Evolutionary conservation across 2,329 filamentous ascomycete species (phyloP).

Genomic region (Leptographium flavum): DNA sequence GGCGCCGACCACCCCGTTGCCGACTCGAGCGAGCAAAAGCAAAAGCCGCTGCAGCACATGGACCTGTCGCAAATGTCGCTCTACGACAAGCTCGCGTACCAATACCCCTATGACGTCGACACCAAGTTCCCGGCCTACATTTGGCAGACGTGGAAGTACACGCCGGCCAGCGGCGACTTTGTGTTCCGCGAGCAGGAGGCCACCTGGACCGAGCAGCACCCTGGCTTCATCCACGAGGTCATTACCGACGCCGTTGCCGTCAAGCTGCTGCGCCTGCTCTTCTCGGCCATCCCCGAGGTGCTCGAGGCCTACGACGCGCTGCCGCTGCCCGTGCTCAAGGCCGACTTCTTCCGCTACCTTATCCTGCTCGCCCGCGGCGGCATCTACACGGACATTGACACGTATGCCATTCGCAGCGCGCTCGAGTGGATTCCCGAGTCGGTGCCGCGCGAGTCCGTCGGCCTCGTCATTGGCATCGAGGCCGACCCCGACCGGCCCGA

Average conservation of each 20-base stretch:
- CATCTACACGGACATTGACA: conserved; percentile 87
- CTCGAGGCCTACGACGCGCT: conserved; percentile 62
- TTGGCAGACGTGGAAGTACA: conserved; percentile 97
- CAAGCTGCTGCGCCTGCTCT: conserved; percentile 72
- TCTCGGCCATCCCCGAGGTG: conserved; percentile 67
- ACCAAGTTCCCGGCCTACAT: conserved; percentile 91
- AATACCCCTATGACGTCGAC: conserved; percentile 84
- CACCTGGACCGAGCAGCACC: conserved; percentile 78
- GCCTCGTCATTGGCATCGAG: conserved; percentile 87
- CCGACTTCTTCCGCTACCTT: conserved; percentile 66
- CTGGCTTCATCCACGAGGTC: conserved; percentile 88
- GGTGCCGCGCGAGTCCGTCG: conserved; percentile 64
- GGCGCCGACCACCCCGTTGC: too few relatives aligned
- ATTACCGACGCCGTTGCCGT: conserved; percentile 81
- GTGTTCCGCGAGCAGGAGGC: conserved; percentile 71
- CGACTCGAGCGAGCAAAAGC: conserved; percentile 2
- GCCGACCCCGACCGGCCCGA: conserved; percentile 87
- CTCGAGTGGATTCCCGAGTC: conserved; percentile 73
- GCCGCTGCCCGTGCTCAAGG: conserved; percentile 61
- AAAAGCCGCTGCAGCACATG: conserved; percentile 43
- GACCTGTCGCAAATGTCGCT: conserved; percentile 61
- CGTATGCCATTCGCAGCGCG: conserved; percentile 67
- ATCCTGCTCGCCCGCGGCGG: conserved; percentile 47
- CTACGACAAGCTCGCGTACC: conserved; percentile 72
- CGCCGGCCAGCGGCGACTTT: conserved; percentile 65